These are phyloP conservation scores for Globisporangium solare DNA, from an alignment of 352 stramenopile genomes.

Conservation along the genomic window DNA sequence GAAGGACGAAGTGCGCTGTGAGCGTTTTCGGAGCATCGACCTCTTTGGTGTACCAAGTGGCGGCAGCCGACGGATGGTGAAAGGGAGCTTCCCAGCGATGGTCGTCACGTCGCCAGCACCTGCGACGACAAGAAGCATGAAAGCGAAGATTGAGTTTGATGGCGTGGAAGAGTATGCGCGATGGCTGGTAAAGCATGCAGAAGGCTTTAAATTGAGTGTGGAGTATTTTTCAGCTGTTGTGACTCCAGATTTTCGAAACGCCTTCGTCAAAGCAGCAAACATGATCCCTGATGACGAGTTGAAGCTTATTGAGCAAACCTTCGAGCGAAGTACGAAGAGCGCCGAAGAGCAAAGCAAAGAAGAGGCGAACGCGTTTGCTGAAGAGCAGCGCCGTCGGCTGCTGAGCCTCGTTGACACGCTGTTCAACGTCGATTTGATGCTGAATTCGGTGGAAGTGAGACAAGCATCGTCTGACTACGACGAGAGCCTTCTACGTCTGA, in stretches of 20 bases:
- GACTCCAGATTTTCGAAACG: neutral
- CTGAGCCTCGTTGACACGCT: slow-evolving; percentile 16
- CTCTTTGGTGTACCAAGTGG: neutral
- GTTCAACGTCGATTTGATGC: slow-evolving; percentile 31
- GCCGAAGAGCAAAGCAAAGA: slow-evolving; percentile 20
- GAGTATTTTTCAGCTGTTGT: neutral
- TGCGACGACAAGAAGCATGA: slow-evolving; percentile 16
- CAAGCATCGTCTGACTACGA: neutral
- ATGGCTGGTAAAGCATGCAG: slow-evolving; percentile 20
- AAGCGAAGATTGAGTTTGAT: slow-evolving; percentile 10
- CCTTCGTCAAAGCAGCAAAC: slow-evolving; percentile 17
- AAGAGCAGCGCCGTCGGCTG: slow-evolving; percentile 19
- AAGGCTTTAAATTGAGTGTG: slow-evolving; percentile 16
- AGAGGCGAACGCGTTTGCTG: slow-evolving; percentile 12
- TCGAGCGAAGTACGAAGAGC: slow-evolving; percentile 17
- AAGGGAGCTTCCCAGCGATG: slow-evolving; percentile 33
- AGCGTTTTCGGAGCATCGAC: neutral
- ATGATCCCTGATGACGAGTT: slow-evolving; percentile 24
- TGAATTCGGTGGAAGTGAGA: slow-evolving; percentile 11
- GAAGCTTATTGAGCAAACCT: slow-evolving; percentile 16
- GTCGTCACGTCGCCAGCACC: slow-evolving; percentile 21
- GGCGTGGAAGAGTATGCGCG: slow-evolving; percentile 14
- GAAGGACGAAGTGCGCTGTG: slow-evolving; percentile 10
- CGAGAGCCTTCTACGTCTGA: slow-evolving; percentile 14
- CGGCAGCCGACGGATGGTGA: slow-evolving; percentile 29